Conservation (phyloP, 1,284 basidiomycete species). For the Ceratobasidium sp. region DNA sequence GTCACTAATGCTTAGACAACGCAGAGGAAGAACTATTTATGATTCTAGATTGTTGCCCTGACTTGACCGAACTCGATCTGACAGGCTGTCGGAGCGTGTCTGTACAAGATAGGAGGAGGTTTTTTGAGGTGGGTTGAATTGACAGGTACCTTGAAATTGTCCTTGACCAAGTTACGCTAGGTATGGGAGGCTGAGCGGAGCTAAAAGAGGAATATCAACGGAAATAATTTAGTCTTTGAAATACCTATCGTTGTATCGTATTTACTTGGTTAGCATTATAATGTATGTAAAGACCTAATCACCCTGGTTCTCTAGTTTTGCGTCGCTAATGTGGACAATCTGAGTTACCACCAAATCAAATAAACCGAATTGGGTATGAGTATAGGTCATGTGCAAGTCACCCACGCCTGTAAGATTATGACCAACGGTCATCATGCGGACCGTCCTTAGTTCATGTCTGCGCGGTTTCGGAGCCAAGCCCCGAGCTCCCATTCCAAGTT, state of each 20-base stretch:
- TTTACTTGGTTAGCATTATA: too few relatives aligned
- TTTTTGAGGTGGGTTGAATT: conserved; percentile 62
- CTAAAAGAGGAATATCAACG: neutral
- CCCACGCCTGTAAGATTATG: neutral
- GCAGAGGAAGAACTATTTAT: conserved; percentile 61
- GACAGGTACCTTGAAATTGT: neutral
- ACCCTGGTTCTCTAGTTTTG: too few relatives aligned
- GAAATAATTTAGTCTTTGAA: too few relatives aligned
- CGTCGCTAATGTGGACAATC: too few relatives aligned
- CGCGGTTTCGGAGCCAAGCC: neutral
- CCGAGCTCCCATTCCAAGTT: neutral
- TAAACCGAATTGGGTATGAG: too few relatives aligned
- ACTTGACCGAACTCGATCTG: conserved; percentile 61
- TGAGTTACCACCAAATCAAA: too few relatives aligned
- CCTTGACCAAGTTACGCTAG: neutral
- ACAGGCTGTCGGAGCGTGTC: conserved; percentile 69
- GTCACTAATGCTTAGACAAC: neutral
- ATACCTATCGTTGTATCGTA: too few relatives aligned
- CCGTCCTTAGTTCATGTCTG: neutral
- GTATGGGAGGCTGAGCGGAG: conserved; percentile 20
- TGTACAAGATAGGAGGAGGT: conserved; percentile 63
- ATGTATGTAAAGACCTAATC: too few relatives aligned
- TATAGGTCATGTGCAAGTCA: conserved; percentile 1
- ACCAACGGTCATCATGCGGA: conserved; percentile 7
- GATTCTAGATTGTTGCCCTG: conserved; percentile 64